These are phyloP conservation scores for Helotiales sp. DNA, from an alignment of 2,329 filamentous ascomycete genomes.

Conservation along the genomic window DNA sequence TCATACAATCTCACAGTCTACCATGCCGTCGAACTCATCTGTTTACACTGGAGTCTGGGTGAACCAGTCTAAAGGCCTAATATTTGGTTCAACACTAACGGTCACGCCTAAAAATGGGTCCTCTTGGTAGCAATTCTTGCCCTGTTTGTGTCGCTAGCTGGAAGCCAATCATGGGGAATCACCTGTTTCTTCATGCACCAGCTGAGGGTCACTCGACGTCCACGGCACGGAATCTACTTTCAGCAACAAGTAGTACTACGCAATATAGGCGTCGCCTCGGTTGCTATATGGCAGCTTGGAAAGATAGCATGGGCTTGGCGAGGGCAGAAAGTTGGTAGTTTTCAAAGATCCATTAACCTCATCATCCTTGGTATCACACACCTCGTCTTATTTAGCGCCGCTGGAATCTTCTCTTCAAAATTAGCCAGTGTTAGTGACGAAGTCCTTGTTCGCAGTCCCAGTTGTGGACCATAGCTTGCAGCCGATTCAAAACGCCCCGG, in stretches of 20 bases:
- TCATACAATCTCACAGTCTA: no score
- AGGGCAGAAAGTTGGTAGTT: neutral
- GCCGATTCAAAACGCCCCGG: neutral
- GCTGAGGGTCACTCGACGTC: neutral
- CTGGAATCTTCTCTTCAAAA: neutral
- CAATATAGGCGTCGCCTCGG: neutral
- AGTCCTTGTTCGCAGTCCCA: constrained; percentile 1
- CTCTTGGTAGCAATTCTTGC: constrained; percentile 1
- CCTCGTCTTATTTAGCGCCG: neutral
- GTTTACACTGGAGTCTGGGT: neutral
- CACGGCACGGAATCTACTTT: neutral
- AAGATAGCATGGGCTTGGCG: constrained; percentile 3
- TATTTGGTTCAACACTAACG: neutral
- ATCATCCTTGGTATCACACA: neutral
- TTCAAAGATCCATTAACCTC: neutral
- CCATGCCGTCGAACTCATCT: neutral
- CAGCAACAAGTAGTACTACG: neutral
- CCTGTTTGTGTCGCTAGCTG: constrained; percentile 1
- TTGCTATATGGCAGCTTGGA: neutral
- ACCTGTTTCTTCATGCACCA: constrained; percentile 2
- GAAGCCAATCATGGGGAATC: constrained; percentile 4
- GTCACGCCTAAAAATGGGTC: neutral
- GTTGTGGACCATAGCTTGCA: neutral
- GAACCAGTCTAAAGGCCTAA: neutral
- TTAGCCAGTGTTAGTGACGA: neutral